These are phyloP conservation scores for Auricularia cornea DNA, from an alignment of 768 basidiomycete genomes.

Conservation along the genomic window DNA sequence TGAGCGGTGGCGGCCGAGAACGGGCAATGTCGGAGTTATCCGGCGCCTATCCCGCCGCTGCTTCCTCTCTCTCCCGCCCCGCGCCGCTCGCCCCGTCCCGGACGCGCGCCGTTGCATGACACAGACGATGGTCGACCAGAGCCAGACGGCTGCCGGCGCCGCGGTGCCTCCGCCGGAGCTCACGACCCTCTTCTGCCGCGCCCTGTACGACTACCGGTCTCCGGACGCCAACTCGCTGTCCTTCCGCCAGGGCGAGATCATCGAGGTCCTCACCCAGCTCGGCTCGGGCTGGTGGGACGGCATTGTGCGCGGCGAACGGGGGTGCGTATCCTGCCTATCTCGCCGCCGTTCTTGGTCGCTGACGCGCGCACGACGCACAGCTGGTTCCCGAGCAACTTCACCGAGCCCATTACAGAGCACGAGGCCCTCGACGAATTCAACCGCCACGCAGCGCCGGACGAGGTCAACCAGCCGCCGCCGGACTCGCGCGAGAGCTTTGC, in stretches of 20 bases:
- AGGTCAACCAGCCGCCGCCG: slow-evolving; percentile 25
- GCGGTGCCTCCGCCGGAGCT: background rate
- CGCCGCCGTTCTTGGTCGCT: background rate
- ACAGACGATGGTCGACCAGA: background rate
- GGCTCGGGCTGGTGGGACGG: slow-evolving; percentile 99
- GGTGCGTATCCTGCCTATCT: slow-evolving; percentile 27
- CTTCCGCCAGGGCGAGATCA: slow-evolving; percentile 79
- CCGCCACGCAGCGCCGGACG: slow-evolving; percentile 23
- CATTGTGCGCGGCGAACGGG: slow-evolving; percentile 76
- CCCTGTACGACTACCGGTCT: slow-evolving; percentile 87
- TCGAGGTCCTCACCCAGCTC: slow-evolving; percentile 86
- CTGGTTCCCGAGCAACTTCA: slow-evolving; percentile 98
- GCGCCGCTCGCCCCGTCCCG: background rate
- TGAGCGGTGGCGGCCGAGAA: too few relatives aligned
- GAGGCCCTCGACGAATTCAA: slow-evolving; percentile 58
- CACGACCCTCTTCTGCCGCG: slow-evolving; percentile 74
- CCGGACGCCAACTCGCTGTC: slow-evolving; percentile 83
- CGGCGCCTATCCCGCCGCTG: too few relatives aligned
- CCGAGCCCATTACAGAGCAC: slow-evolving; percentile 65
- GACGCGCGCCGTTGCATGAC: background rate
- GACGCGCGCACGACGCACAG: background rate
- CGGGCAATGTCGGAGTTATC: too few relatives aligned
- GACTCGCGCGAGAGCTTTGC: slow-evolving; percentile 35
- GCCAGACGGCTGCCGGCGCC: too few relatives aligned
- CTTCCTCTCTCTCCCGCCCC: background rate